A percentile compares a stretch with the other conserved stretches of the same genome.
These are phyloP conservation scores for Botrytis elliptica DNA, from an alignment of 2,329 filamentous ascomycete species.

Conservation along the genomic window DNA sequence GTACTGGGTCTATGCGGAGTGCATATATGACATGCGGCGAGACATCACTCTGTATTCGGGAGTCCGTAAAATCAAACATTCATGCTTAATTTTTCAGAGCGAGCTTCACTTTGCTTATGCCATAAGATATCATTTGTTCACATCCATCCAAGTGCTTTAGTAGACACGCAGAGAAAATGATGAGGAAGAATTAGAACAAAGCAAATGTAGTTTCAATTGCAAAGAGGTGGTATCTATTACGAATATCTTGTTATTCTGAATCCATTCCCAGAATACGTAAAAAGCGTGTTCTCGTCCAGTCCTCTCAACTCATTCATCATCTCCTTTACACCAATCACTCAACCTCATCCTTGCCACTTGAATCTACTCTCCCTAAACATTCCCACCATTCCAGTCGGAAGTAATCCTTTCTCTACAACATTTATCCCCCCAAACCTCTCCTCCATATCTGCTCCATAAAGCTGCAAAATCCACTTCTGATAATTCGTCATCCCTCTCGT, in stretches of 20 bases:
- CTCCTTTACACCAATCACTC: not conserved
- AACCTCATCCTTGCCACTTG: constrained; percentile 42
- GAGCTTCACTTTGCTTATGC: not conserved
- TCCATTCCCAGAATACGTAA: not conserved
- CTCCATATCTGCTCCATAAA: constrained; percentile 43
- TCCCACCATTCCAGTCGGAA: constrained; percentile 43
- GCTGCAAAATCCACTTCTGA: constrained; percentile 41
- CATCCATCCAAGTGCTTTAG: not conserved
- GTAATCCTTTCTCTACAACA: constrained; percentile 42
- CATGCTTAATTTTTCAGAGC: not conserved
- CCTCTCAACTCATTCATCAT: not conserved
- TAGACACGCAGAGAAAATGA: not conserved
- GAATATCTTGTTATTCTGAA: not conserved
- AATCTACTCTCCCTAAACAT: constrained; percentile 41
- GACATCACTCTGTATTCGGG: not conserved
- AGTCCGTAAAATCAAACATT: not conserved
- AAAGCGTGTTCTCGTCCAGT: not conserved
- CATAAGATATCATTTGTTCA: not conserved
- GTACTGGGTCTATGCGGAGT: not conserved
- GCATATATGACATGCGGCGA: not conserved
- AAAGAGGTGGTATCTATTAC: not conserved
- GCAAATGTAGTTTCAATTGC: not conserved
- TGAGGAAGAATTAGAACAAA: not conserved
- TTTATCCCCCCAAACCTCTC: constrained; percentile 42
- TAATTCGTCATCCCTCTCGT: constrained; percentile 31